A percentile compares a stretch with the other conserved stretches of the same genome.
Conservation (phyloP, 768 basidiomycete species). For the Mrakia gelida region DNA sequence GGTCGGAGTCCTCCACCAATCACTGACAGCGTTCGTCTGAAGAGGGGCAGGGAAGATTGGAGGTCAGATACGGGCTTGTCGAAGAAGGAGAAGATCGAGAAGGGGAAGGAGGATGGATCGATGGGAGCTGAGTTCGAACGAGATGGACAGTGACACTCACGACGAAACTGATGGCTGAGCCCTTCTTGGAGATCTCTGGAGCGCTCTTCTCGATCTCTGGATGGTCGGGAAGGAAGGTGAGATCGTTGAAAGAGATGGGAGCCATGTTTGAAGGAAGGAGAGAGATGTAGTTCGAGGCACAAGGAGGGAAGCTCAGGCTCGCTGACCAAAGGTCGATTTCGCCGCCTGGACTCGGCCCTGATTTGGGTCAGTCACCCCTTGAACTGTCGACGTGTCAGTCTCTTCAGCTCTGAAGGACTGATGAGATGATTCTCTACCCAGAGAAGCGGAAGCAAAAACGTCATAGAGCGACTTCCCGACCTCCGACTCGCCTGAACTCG, state of each 20-base stretch:
- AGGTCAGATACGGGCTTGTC: background rate
- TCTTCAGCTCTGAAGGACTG: too few species aligned
- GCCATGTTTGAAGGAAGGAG: background rate
- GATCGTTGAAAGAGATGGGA: background rate
- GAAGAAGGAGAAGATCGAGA: background rate
- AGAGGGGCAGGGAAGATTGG: background rate
- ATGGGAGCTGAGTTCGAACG: background rate
- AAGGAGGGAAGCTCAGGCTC: too few species aligned
- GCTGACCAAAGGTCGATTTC: too few species aligned
- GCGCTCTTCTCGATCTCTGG: background rate
- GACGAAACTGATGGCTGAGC: background rate
- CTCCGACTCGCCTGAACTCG: background rate
- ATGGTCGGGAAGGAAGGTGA: background rate
- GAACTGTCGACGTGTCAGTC: too few species aligned
- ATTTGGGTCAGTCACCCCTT: too few species aligned
- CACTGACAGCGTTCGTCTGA: background rate
- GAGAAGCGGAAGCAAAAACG: background rate
- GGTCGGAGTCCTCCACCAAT: slow-evolving; percentile 13
- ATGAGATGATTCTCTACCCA: too few species aligned
- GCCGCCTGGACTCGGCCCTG: too few species aligned
- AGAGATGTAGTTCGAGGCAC: background rate
- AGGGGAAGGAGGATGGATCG: background rate
- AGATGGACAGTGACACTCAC: background rate
- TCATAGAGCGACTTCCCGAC: too few species aligned
- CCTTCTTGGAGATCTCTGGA: background rate